phyloP scores from a whole-genome alignment of 2,329 filamentous ascomycete genomes.

The Xylaria sp. region DNA sequence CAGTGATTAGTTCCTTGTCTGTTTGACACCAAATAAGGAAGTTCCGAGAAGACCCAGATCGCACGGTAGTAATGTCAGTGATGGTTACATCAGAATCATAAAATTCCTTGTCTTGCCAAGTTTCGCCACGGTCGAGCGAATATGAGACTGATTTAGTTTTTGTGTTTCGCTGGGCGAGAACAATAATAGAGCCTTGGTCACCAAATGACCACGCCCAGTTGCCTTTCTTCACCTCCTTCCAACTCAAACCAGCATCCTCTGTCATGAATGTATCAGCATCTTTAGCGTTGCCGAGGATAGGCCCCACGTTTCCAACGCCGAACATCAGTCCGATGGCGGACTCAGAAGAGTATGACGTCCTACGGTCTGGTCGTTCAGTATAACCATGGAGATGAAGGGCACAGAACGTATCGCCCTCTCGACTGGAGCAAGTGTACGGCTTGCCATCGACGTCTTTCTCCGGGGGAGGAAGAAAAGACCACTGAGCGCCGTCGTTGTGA shows the following conservation, averaged over 20 bases:
- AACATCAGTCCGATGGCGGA: conserved; percentile 93
- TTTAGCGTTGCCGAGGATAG: conserved; percentile 70
- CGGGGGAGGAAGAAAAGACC: conserved; percentile 81
- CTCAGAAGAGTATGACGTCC: conserved; percentile 87
- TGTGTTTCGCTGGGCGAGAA: conserved; percentile 79
- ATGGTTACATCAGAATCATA: conserved; percentile 76
- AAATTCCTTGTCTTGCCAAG: conserved; percentile 83
- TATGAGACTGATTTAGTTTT: conserved; percentile 78
- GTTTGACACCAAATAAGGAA: conserved; percentile 88
- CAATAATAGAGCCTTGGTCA: conserved; percentile 92
- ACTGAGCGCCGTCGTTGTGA: conserved; percentile 94
- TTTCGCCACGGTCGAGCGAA: conserved; percentile 81
- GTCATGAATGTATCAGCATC: conserved; percentile 93
- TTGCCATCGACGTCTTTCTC: conserved; percentile 76
- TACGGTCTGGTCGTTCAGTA: conserved; percentile 85
- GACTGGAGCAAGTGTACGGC: conserved; percentile 73
- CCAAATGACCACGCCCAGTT: conserved; percentile 94
- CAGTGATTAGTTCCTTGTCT: conserved; percentile 71
- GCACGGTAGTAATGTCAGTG: conserved; percentile 85
- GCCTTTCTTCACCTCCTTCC: conserved; percentile 88
- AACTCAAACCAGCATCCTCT: conserved; percentile 87
- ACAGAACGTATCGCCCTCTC: conserved; percentile 73
- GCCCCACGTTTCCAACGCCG: conserved; percentile 89
- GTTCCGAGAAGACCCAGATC: conserved; percentile 88
- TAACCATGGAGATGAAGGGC: conserved; percentile 94